These are phyloP conservation scores for Penstemon eatonii DNA, from an alignment of 257 asterid species.

Conservation along the genomic window DNA sequence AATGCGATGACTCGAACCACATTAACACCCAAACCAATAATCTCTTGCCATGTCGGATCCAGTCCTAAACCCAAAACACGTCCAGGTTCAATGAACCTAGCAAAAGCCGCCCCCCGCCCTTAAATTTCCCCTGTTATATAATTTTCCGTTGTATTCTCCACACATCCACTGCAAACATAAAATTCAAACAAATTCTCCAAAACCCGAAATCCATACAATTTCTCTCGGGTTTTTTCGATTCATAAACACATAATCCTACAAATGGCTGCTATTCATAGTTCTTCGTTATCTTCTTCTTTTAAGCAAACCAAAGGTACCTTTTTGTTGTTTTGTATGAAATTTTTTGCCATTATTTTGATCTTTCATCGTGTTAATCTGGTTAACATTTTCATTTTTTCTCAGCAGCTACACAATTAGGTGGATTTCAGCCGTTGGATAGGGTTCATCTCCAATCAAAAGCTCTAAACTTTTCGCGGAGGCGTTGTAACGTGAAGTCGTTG, in stretches of 20 bases:
- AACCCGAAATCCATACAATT: conserved; percentile 7
- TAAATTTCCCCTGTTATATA: conserved; percentile 24
- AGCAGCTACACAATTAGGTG: conserved; percentile 47
- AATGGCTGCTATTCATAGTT: conserved; percentile 61
- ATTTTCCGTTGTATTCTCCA: conserved; percentile 19
- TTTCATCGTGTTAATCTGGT: not conserved
- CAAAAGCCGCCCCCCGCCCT: conserved; percentile 24
- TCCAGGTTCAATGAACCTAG: conserved; percentile 76
- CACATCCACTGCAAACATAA: conserved; percentile 15
- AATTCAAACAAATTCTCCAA: conserved; percentile 12
- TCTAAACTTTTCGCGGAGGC: conserved; percentile 41
- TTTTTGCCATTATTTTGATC: not conserved
- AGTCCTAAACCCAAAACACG: conserved; percentile 37
- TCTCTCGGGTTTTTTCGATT: not conserved
- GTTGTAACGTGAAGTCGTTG: conserved; percentile 52
- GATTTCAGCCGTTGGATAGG: conserved; percentile 55
- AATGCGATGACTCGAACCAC: conserved; percentile 38
- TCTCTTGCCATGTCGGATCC: conserved; percentile 31
- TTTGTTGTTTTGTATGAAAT: not conserved
- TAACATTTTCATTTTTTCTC: not conserved
- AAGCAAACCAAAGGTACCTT: conserved; percentile 59
- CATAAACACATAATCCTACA: not conserved
- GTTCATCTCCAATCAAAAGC: conserved; percentile 35
- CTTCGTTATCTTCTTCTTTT: conserved; percentile 41
- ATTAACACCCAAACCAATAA: conserved; percentile 31